Evolutionary conservation across 139 green algal species (phyloP).

Genomic region (Prasinococcaceae sp.): DNA sequence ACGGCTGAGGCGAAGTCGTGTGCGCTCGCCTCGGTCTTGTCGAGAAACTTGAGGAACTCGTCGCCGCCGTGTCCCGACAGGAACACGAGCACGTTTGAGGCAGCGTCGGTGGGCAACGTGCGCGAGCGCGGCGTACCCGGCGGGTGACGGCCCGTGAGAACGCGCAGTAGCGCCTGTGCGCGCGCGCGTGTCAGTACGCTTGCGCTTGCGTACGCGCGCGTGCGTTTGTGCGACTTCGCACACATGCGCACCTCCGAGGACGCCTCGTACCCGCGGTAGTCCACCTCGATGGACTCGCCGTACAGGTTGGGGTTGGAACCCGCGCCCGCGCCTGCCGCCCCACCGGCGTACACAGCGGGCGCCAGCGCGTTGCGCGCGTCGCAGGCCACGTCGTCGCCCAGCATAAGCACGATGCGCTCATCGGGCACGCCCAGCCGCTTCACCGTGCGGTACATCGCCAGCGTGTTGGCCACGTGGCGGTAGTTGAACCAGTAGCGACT

Average conservation of each 20-base stretch:
- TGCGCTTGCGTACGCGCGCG: too few relatives aligned
- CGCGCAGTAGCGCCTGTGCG: conserved; percentile 63
- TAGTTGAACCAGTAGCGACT: conserved; percentile 34
- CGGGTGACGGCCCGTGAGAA: conserved; percentile 54
- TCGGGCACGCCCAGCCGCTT: conserved; percentile 77
- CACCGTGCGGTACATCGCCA: conserved; percentile 31
- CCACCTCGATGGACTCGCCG: conserved; percentile 60
- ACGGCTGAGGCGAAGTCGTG: conserved; percentile 36
- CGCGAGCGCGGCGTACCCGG: conserved; percentile 45
- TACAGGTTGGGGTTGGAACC: conserved; percentile 79
- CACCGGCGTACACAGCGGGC: conserved; percentile 42
- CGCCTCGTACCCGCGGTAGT: conserved; percentile 83
- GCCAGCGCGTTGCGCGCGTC: conserved; percentile 63
- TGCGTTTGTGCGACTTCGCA: too few relatives aligned
- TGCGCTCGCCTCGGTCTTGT: conserved; percentile 25
- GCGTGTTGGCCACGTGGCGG: conserved; percentile 31
- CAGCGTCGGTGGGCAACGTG: conserved; percentile 49
- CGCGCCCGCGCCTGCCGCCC: too few relatives aligned
- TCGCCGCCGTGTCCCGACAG: conserved; percentile 52
- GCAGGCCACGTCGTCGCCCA: conserved; percentile 77
- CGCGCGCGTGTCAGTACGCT: too few relatives aligned
- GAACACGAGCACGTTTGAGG: conserved; percentile 69
- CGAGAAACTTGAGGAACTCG: conserved; percentile 95
- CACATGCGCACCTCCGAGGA: too few relatives aligned
- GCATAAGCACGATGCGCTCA: conserved; percentile 83